Evolutionary conservation across 1,139 yeast genomes (phyloP).

Genomic region (Eremothecium coryli): DNA sequence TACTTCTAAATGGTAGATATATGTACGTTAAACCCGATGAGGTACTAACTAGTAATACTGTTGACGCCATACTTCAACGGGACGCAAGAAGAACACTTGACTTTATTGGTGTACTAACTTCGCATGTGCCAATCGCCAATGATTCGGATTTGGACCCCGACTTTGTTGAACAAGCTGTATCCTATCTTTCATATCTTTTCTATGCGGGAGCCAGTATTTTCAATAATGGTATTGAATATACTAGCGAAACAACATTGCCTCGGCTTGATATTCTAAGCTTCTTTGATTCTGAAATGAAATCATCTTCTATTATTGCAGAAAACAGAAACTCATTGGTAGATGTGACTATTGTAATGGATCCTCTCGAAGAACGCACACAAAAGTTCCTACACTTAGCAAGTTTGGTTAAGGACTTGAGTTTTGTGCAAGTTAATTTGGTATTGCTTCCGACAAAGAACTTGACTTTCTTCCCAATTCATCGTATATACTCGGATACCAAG

Average conservation of each 20-base stretch:
- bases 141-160: slow-evolving; percentile 22
- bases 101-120: slow-evolving; percentile 32
- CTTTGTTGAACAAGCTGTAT: slow-evolving; percentile 37
- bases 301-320: slow-evolving; percentile 28
- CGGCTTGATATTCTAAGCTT: slow-evolving; percentile 37
- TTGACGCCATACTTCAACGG: slow-evolving; percentile 44
- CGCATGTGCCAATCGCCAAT: slow-evolving; percentile 13
- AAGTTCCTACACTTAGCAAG: slow-evolving; percentile 44
- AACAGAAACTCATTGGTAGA: slow-evolving; percentile 34
- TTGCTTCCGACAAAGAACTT: slow-evolving; percentile 46
- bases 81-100: slow-evolving; percentile 46
- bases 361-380: slow-evolving; percentile 62
- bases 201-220: slow-evolving; percentile 40
- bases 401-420: slow-evolving; percentile 36
- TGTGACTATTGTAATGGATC: slow-evolving; percentile 58
- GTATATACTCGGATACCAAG: slow-evolving; percentile 39
- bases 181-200: slow-evolving; percentile 32
- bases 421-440: slow-evolving; percentile 44
- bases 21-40: slow-evolving; percentile 19
- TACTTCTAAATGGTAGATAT: slow-evolving; percentile 28
- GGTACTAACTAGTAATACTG: slow-evolving; percentile 31
- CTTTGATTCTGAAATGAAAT: slow-evolving; percentile 17
- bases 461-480: slow-evolving; percentile 41
- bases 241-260: slow-evolving; percentile 25
- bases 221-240: slow-evolving; percentile 26